These are phyloP conservation scores for Xylariales sp. DNA, from an alignment of 2,329 filamentous ascomycete genomes.

Conservation along the genomic window DNA sequence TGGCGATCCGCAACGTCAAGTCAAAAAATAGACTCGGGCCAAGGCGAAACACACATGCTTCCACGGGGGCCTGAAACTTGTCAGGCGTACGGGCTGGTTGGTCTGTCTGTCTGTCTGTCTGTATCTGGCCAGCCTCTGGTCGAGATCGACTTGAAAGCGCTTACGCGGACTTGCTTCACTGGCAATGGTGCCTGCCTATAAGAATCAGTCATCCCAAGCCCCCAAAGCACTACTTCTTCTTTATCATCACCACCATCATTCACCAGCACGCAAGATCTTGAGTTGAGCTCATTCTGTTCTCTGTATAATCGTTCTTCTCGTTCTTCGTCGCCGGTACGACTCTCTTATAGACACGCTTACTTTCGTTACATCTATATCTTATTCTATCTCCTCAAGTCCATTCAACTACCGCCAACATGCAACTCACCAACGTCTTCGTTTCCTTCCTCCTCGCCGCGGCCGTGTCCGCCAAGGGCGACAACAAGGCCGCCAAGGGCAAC, in stretches of 20 bases:
- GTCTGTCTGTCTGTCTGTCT: neutral
- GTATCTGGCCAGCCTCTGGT: neutral
- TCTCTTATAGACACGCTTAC: conserved; percentile 5
- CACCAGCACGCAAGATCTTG: conserved; percentile 2
- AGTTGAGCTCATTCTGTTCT: conserved; percentile 9
- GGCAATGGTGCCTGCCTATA: neutral
- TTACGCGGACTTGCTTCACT: neutral
- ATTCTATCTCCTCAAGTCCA: neutral
- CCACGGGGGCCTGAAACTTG: conserved; percentile 3
- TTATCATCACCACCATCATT: conserved; percentile 6
- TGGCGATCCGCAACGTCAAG: neutral
- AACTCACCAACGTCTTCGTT: conserved; percentile 13
- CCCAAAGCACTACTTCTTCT: neutral
- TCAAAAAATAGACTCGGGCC: conserved; percentile 4
- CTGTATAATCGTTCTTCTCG: conserved; percentile 3
- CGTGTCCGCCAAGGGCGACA: conserved; percentile 23
- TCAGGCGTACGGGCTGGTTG: conserved; percentile 1
- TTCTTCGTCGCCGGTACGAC: conserved; percentile 14
- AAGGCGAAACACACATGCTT: conserved; percentile 6
- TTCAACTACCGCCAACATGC: conserved; percentile 11
- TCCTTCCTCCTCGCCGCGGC: conserved; percentile 12
- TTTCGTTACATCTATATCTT: neutral
- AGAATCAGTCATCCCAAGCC: neutral
- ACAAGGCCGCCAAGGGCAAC: conserved; percentile 16
- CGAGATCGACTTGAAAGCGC: neutral